Percentiles rank a stretch among this genome's conserved stretches.
Conservation (phyloP, 441 rosid genomes). For the Bruguiera hainesii region DNA sequence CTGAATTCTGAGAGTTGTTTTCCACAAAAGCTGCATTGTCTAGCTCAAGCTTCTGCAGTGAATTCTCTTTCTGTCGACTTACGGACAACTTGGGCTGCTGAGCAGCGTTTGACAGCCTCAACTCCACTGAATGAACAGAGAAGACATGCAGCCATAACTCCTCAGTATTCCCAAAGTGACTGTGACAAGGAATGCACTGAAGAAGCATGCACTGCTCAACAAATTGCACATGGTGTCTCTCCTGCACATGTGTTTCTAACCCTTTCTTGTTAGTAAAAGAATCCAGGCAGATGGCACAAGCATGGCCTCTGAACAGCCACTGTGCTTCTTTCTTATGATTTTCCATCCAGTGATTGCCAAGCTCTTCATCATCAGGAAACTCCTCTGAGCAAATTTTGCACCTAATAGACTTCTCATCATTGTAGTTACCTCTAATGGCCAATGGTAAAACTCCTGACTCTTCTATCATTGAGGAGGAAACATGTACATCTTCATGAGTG, state of each 20-base stretch:
- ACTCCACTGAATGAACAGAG: constrained; percentile 62
- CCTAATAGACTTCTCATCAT: constrained; percentile 38
- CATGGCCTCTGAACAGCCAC: constrained; percentile 81
- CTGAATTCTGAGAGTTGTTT: constrained; percentile 45
- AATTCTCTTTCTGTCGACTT: constrained; percentile 23
- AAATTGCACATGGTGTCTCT: constrained; percentile 83
- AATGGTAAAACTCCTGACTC: constrained; percentile 44
- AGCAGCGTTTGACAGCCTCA: constrained; percentile 43
- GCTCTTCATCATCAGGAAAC: constrained; percentile 52
- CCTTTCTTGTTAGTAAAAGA: constrained; percentile 74
- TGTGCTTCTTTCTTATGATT: constrained; percentile 76
- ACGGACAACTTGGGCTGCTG: constrained; percentile 30
- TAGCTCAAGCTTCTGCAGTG: constrained; percentile 43
- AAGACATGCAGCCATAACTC: constrained; percentile 81
- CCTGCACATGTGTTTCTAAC: constrained; percentile 88
- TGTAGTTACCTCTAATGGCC: constrained; percentile 35
- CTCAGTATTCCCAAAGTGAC: constrained; percentile 85
- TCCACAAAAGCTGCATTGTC: constrained; percentile 31
- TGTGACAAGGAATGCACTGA: constrained; percentile 87
- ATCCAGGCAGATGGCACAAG: constrained; percentile 97
- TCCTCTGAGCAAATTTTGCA: constrained; percentile 68
- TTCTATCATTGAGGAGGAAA: constrained; percentile 34
- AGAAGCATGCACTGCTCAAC: constrained; percentile 98
- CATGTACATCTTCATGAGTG: constrained; percentile 36
- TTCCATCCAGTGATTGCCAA: constrained; percentile 67